Conservation (phyloP, 352 stramenopile species). For the Halophytophthora polymorphica region DNA sequence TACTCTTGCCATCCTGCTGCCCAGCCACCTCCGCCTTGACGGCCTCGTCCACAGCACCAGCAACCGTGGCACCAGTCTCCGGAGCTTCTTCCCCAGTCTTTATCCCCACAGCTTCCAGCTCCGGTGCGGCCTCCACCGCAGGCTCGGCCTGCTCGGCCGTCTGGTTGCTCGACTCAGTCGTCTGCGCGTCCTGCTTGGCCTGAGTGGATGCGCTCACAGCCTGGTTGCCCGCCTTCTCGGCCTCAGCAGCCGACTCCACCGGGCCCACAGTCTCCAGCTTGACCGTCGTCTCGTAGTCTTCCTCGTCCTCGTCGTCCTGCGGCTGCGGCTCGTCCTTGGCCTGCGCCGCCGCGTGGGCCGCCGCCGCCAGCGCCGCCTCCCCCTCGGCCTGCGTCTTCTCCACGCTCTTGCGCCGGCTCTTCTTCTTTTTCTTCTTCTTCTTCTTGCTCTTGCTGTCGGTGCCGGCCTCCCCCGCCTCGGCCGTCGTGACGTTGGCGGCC, state of each 20-base stretch:
- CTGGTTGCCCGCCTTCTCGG: slow-evolving; percentile 1
- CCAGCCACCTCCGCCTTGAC: neutral
- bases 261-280: neutral
- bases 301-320: slow-evolving; percentile 1
- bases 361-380: slow-evolving; percentile 7
- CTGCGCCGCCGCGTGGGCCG: neutral
- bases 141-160: neutral
- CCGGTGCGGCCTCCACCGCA: neutral
- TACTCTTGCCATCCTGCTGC: neutral
- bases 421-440: slow-evolving; percentile 35
- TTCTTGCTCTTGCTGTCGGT: slow-evolving; percentile 20
- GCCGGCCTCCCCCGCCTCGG: neutral
- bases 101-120: neutral
- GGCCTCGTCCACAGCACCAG: neutral
- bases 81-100: neutral
- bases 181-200: neutral
- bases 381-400: slow-evolving; percentile 19
- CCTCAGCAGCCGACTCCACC: no score
- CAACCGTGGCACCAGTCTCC: neutral
- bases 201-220: neutral
- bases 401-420: slow-evolving; percentile 24
- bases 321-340: neutral
- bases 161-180: neutral
- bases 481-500: no score
- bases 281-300: slow-evolving; percentile 1